phyloP scores from a whole-genome alignment of 805 yeast species.

The Yarrowia bubula region DNA sequence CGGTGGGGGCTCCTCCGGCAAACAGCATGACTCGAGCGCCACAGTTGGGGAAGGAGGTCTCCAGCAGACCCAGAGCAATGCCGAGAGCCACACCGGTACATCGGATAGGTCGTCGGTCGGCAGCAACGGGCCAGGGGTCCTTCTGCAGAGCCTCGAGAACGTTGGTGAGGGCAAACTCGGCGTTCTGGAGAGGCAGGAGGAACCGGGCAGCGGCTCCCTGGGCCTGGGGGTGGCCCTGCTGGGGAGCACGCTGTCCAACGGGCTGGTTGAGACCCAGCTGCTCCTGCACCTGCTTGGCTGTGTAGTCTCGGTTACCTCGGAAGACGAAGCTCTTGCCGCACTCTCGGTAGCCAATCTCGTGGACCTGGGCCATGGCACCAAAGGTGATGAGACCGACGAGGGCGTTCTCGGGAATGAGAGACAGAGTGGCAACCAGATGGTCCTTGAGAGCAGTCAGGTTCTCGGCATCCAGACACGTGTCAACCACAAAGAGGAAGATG shows the following conservation, averaged over 20 bases:
- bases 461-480: constrained; percentile 83
- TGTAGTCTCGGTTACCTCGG: constrained; percentile 82
- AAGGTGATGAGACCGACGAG: constrained; percentile 83
- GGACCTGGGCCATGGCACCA: constrained; percentile 86
- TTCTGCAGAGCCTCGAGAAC: constrained; percentile 72
- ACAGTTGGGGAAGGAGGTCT: constrained; percentile 67
- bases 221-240: constrained; percentile 35
- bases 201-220: constrained; percentile 52
- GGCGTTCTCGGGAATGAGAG: constrained; percentile 83
- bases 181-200: constrained; percentile 68
- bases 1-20: constrained; percentile 93
- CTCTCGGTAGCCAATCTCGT: constrained; percentile 68
- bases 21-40: constrained; percentile 89
- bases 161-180: constrained; percentile 79
- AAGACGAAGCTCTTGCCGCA: constrained; percentile 74
- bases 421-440: constrained; percentile 68
- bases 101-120: constrained; percentile 81
- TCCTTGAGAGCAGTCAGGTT: constrained; percentile 81
- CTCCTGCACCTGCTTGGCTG: constrained; percentile 51
- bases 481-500: constrained; percentile 80
- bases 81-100: constrained; percentile 91
- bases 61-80: constrained; percentile 77
- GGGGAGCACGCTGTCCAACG: constrained; percentile 8
- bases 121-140: constrained; percentile 87
- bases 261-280: constrained; percentile 52